Percentiles rank a stretch among this genome's conserved stretches.
Evolutionary conservation across 495 filamentous ascomycete species (phyloP).

Genomic region (Xylaria acuta): DNA sequence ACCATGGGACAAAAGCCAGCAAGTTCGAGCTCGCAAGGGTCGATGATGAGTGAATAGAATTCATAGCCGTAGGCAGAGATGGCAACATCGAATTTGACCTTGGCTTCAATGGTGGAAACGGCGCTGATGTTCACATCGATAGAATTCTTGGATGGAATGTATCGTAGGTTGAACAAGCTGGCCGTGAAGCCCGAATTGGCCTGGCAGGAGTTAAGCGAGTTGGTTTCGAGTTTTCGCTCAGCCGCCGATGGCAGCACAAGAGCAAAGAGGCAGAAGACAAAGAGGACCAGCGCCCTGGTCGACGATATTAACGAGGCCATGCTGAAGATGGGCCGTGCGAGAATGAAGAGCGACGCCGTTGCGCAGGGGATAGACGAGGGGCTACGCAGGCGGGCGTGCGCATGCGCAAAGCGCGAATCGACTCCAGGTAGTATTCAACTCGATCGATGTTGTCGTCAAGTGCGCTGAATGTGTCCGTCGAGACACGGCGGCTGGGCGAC

Average conservation of each 20-base stretch:
- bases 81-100: slow-evolving; percentile 80
- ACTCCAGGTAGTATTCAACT: not conserved
- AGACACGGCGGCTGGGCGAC: slow-evolving; percentile 7
- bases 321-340: not conserved
- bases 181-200: slow-evolving; percentile 81
- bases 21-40: slow-evolving; percentile 77
- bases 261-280: slow-evolving; percentile 25
- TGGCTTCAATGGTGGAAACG: slow-evolving; percentile 81
- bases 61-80: slow-evolving; percentile 84
- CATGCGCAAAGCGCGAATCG: not conserved
- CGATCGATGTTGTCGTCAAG: not conserved
- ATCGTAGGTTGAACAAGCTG: slow-evolving; percentile 80
- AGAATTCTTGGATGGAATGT: slow-evolving; percentile 73
- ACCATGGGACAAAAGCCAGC: slow-evolving; percentile 91
- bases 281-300: slow-evolving; percentile 15
- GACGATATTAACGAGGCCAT: slow-evolving; percentile 33
- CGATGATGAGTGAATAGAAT: slow-evolving; percentile 63
- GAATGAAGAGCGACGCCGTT: slow-evolving; percentile 4
- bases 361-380: not conserved
- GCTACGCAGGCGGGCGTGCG: not conserved
- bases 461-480: not conserved
- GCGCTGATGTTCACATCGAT: slow-evolving; percentile 79
- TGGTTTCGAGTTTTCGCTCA: slow-evolving; percentile 65
- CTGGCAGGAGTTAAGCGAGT: slow-evolving; percentile 79
- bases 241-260: slow-evolving; percentile 41